phyloP scores from a whole-genome alignment of 2,329 filamentous ascomycete species.

The Scopulariopsis brevicaulis region DNA sequence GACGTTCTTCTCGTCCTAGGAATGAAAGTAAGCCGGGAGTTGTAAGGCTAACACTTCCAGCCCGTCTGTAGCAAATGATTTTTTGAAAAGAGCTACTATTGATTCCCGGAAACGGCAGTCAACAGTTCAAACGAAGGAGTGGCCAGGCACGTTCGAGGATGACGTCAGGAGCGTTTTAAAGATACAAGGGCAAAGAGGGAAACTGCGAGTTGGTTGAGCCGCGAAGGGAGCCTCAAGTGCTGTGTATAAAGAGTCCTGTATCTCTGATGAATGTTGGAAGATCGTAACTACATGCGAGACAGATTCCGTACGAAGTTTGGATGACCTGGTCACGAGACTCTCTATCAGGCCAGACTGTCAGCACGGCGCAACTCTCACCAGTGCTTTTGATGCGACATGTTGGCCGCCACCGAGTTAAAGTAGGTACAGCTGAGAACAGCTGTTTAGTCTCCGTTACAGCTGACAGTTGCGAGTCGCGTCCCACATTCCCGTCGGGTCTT shows the following conservation, averaged over 20 bases:
- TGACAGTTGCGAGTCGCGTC: neutral
- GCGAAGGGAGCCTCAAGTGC: neutral
- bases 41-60: neutral
- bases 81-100: neutral
- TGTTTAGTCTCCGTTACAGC: neutral
- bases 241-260: neutral
- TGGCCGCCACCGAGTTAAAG: neutral
- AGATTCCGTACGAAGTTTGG: too few species aligned
- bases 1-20: neutral
- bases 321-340: too few species aligned
- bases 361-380: too few species aligned
- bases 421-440: neutral
- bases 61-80: neutral
- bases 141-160: neutral
- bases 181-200: neutral
- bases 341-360: too few species aligned
- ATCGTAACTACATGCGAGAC: too few species aligned
- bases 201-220: neutral
- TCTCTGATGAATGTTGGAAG: neutral
- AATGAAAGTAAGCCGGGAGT: neutral
- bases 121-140: neutral
- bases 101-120: neutral
- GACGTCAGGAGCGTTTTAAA: neutral
- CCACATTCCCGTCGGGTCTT: neutral
- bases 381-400: neutral